phyloP scores from a whole-genome alignment of 2,329 filamentous ascomycete species.

The Aspergillus uvarum region DNA sequence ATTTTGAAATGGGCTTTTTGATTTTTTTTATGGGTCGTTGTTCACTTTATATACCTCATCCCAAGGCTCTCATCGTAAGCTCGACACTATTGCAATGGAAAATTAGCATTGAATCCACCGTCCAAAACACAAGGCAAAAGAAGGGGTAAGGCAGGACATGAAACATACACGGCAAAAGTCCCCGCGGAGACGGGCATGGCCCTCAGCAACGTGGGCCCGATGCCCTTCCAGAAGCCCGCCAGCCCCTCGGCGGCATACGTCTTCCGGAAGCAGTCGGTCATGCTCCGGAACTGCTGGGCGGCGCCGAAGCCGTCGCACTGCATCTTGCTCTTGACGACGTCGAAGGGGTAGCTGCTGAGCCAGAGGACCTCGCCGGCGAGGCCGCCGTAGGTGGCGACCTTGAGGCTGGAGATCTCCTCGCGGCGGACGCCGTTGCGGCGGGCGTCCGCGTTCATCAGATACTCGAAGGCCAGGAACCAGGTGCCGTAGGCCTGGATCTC shows the following conservation, averaged over 20 bases:
- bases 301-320: slow-evolving; percentile 89
- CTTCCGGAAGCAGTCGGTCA: slow-evolving; percentile 86
- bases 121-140: not conserved
- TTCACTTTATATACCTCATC: slow-evolving; percentile 25
- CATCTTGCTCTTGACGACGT: slow-evolving; percentile 99
- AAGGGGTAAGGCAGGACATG: slow-evolving; percentile 19
- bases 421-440: slow-evolving; percentile 72
- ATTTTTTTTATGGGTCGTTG: not conserved
- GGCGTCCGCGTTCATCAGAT: slow-evolving; percentile 88
- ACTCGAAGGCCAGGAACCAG: slow-evolving; percentile 96
- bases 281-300: slow-evolving; percentile 70
- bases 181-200: slow-evolving; percentile 97
- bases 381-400: slow-evolving; percentile 89
- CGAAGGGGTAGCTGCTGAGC: slow-evolving; percentile 90
- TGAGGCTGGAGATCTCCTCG: slow-evolving; percentile 75
- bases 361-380: slow-evolving; percentile 91
- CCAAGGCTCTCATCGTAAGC: slow-evolving; percentile 48
- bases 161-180: slow-evolving; percentile 76
- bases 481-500: slow-evolving; percentile 94
- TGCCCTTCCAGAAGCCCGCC: slow-evolving; percentile 90
- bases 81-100: slow-evolving; percentile 39
- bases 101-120: slow-evolving; percentile 11
- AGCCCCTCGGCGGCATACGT: slow-evolving; percentile 75
- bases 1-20: not conserved
- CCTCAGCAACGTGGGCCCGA: slow-evolving; percentile 84